Evolutionary conservation across 148 eudicot genomes (phyloP), one percentile per base, ranked within the genome.

Genomic region (Rhododendron williamsianum): DNA sequence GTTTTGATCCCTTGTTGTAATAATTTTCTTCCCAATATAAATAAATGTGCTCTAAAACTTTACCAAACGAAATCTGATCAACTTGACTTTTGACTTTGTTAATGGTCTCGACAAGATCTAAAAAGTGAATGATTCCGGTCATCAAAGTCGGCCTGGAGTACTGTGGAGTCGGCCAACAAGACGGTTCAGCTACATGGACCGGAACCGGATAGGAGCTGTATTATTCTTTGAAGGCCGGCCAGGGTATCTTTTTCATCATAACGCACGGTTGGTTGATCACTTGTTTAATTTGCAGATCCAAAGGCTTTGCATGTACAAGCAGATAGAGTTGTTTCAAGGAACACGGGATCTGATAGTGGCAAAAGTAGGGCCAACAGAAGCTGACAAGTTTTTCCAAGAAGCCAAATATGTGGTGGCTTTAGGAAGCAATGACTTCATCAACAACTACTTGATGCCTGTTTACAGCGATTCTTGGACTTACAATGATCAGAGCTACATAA

Each of bases 371-470:
- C 84, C 90, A 60, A 83, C 87, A 19, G 93, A 89, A 67, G 91
- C 98, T 0, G 83, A 89, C 0, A 90, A 93, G 71, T 94, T 94
- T 83, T 97, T 97, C 77, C 85, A 88, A 85, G 86, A 91, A 30
- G 87, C 96, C 5, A 87, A 81, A 2, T 97, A 97, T 27, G 93
- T 94, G 36, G 98, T 97, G 11, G 99, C 98, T 41, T 83, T 97
- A 25, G 99, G 99, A 69, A 94, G 98, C 89, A 97, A 97, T 41
- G 99, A 97, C 82, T 97, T 97, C 90, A 97, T 97, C 90, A 97
- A 97, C 92, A 94, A 97, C 85, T 97, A 90, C 84, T 88, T 95
- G 86, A 93, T 94, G 98, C 99, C 99, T 2, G 92, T 95, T 60
- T 93, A 95, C 78, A 86, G 91, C 1, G 99, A 95, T 87, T 92